Percentiles rank a stretch among this genome's conserved stretches.
Conservation (phyloP, 345 rosid species). For the Luvunga scandens region DNA sequence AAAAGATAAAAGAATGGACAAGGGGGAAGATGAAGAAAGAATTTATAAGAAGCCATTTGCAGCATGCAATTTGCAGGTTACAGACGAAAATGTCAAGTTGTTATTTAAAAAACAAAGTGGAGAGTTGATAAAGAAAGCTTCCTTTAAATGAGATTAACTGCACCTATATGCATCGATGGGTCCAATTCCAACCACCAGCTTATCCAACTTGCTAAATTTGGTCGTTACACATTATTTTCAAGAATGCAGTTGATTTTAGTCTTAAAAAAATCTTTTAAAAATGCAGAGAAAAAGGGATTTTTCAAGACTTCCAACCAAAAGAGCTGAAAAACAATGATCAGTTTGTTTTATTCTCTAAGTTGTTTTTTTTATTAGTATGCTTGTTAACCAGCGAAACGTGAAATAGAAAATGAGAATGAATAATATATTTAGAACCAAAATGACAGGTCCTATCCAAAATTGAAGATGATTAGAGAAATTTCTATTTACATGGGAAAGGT, state of each 20-base stretch:
- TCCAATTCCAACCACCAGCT: background rate
- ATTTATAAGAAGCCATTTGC: background rate
- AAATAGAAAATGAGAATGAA: no score
- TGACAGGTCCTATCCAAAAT: accelerated
- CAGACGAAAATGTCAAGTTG: background rate
- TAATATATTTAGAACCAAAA: no score
- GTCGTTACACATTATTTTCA: no score
- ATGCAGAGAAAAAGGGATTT: no score
- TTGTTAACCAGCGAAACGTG: no score
- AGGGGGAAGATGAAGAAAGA: background rate
- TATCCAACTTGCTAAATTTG: background rate
- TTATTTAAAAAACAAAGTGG: background rate
- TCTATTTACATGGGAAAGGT: no score
- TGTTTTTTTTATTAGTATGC: no score
- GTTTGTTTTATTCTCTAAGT: no score
- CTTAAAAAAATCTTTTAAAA: no score
- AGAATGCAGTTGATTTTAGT: background rate
- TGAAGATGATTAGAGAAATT: no score
- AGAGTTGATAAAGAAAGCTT: background rate
- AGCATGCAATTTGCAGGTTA: background rate
- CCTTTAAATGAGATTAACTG: background rate
- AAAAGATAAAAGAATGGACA: background rate
- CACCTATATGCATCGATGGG: background rate
- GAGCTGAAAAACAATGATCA: no score
- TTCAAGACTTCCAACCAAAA: no score